phyloP scores from a whole-genome alignment of 148 eudicot genomes.

The Persicaria maculosa region DNA sequence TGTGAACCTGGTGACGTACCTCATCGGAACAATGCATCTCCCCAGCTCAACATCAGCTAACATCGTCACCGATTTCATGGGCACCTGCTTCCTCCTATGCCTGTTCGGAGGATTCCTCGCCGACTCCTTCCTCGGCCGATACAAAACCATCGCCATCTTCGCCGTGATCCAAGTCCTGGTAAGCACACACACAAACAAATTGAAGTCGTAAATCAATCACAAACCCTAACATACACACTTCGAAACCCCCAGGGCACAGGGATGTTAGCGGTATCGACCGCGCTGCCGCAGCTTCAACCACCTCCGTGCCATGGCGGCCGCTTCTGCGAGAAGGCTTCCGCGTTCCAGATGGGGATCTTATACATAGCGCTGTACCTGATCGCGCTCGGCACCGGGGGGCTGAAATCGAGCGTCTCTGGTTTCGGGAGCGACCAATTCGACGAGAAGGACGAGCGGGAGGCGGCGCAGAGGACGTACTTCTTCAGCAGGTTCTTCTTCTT shows the following conservation, averaged over 20 bases:
- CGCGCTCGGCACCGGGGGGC: slow-evolving; percentile 37
- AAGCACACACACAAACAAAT: background rate
- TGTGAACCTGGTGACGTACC: slow-evolving; percentile 86
- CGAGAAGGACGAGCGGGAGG: slow-evolving; percentile 55
- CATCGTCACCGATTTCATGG: slow-evolving; percentile 81
- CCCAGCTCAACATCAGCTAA: slow-evolving; percentile 79
- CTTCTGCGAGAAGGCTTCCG: slow-evolving; percentile 49
- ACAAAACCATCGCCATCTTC: slow-evolving; percentile 66
- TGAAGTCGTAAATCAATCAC: background rate
- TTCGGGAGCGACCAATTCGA: slow-evolving; percentile 42
- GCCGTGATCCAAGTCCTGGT: slow-evolving; percentile 54
- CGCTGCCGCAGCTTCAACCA: slow-evolving; percentile 54
- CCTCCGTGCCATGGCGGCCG: slow-evolving; percentile 38
- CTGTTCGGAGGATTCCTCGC: slow-evolving; percentile 84
- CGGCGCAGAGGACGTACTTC: slow-evolving; percentile 74
- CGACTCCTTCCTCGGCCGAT: slow-evolving; percentile 80
- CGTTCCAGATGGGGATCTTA: slow-evolving; percentile 57
- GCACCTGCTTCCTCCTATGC: slow-evolving; percentile 77
- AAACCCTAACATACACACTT: background rate
- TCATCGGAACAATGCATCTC: slow-evolving; percentile 67
- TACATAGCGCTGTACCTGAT: slow-evolving; percentile 37
- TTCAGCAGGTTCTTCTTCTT: slow-evolving; percentile 89
- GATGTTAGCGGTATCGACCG: slow-evolving; percentile 54
- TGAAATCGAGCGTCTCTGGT: slow-evolving; percentile 38
- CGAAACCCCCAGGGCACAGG: slow-evolving; percentile 47